These are phyloP conservation scores for Candida ipomoeae DNA, from an alignment of 805 yeast genomes.

Conservation along the genomic window DNA sequence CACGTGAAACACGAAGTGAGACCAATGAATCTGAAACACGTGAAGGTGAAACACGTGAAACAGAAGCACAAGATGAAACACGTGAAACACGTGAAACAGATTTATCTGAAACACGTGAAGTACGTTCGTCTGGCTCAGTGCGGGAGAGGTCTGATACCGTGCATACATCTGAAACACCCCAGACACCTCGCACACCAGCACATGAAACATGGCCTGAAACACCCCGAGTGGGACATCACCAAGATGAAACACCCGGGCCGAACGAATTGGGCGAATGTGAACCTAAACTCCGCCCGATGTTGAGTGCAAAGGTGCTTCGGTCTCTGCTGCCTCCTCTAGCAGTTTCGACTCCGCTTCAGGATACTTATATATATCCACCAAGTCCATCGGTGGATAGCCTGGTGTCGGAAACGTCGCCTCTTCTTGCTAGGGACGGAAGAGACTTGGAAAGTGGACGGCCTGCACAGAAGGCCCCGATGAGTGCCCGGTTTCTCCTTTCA, in stretches of 20 bases:
- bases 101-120: too few species aligned
- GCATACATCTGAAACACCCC: neutral
- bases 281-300: neutral
- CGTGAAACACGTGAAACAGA: too few species aligned
- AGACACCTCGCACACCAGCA: neutral
- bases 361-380: neutral
- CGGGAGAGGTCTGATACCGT: too few species aligned
- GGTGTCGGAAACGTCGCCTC: constrained; percentile 5
- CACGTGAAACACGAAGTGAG: neutral
- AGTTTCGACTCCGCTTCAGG: neutral
- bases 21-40: neutral
- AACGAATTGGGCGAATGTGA: neutral
- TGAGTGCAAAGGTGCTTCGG: neutral
- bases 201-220: neutral
- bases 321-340: constrained; percentile 3
- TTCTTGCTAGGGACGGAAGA: neutral
- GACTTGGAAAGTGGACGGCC: constrained; percentile 5
- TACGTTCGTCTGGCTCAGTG: too few species aligned
- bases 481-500: neutral
- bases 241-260: too few species aligned
- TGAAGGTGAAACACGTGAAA: neutral
- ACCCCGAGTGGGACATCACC: too few species aligned
- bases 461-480: neutral
- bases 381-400: neutral
- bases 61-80: neutral